phyloP scores from a whole-genome alignment of 2,329 filamentous ascomycete species.

The Orbilia blumenaviensis region DNA sequence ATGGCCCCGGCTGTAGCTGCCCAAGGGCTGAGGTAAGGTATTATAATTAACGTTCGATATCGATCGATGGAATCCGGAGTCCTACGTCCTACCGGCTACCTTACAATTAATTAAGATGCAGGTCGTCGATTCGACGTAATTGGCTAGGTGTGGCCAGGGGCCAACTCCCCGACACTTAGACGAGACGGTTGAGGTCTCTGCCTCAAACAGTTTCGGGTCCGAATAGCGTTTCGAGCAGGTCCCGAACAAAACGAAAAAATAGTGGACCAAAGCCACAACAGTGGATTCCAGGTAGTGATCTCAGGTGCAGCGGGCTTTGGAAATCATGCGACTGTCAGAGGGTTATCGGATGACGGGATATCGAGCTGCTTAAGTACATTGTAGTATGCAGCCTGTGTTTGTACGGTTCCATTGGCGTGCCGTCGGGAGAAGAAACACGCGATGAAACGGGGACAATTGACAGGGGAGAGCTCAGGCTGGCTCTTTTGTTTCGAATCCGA shows the following conservation, averaged over 20 bases:
- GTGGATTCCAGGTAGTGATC: constrained; percentile 2
- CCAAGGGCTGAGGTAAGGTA: too few species aligned
- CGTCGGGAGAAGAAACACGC: constrained; percentile 25
- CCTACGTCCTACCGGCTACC: too few species aligned
- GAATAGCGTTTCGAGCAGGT: constrained; percentile 31
- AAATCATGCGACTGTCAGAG: constrained; percentile 44
- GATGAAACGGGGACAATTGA: constrained; percentile 41
- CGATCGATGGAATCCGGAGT: too few species aligned
- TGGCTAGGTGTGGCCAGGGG: constrained; percentile 3
- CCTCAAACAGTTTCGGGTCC: constrained; percentile 44
- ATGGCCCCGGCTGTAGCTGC: too few species aligned
- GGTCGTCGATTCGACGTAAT: neutral
- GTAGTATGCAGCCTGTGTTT: neutral
- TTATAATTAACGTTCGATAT: too few species aligned
- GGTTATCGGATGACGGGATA: constrained; percentile 23
- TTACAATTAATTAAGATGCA: too few species aligned
- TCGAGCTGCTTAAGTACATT: constrained; percentile 7
- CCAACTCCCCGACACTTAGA: constrained; percentile 10
- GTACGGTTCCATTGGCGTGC: constrained; percentile 14
- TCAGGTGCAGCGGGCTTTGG: neutral
- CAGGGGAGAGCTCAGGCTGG: neutral
- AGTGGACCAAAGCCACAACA: constrained; percentile 7
- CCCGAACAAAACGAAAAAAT: neutral
- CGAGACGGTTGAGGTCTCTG: constrained; percentile 42
- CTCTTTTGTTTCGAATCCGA: constrained; percentile 21